These are phyloP conservation scores for Gamarada debralockiae DNA, from an alignment of 495 filamentous ascomycete species.

Conservation along the genomic window DNA sequence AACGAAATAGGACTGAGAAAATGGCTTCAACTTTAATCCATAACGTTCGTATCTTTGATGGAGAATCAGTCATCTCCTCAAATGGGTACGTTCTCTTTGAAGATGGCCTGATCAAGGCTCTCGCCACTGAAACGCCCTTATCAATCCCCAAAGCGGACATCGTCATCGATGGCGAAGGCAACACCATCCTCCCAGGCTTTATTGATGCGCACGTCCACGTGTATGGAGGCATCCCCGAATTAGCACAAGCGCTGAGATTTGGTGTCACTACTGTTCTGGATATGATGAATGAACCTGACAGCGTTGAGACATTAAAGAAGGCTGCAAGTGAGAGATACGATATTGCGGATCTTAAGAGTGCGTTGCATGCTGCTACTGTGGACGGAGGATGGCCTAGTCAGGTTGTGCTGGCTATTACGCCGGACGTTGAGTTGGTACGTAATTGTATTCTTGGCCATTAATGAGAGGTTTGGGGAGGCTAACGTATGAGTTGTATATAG, in stretches of 20 bases:
- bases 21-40: neutral
- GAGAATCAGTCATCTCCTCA: neutral
- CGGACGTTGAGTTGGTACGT: neutral
- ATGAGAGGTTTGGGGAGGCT: no score
- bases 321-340: neutral
- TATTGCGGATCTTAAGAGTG: neutral
- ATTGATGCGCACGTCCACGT: neutral
- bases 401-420: neutral
- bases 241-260: neutral
- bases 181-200: neutral
- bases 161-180: neutral
- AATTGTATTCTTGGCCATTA: neutral
- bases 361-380: neutral
- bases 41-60: neutral
- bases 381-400: neutral
- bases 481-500: neutral
- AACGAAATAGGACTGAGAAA: no score
- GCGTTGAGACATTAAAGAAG: neutral
- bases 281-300: neutral
- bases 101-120: neutral
- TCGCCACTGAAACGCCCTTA: neutral
- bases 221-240: neutral
- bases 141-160: neutral
- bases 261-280: slow-evolving; percentile 1
- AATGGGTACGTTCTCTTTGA: neutral